These are phyloP conservation scores for Blastobotrys chiropterorum DNA, from an alignment of 805 yeast genomes.

Conservation along the genomic window DNA sequence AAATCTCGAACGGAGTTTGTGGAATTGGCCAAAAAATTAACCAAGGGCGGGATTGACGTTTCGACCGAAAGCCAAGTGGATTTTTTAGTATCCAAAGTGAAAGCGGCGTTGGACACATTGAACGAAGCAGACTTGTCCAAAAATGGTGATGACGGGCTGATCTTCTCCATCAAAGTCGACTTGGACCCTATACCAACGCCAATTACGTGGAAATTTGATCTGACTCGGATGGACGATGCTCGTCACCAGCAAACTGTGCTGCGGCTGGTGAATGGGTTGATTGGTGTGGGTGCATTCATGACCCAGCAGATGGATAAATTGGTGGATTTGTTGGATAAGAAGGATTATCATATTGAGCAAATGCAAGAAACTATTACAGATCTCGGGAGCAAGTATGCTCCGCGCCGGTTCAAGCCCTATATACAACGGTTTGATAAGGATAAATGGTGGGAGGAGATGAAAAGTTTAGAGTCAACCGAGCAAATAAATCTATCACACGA, in stretches of 20 bases:
- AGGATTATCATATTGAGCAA: conserved; percentile 15
- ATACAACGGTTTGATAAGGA: conserved; percentile 3
- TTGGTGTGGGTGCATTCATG: conserved; percentile 5
- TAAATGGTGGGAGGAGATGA: not conserved
- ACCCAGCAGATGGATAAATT: conserved; percentile 3
- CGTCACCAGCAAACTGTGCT: not conserved
- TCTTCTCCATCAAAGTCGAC: not conserved
- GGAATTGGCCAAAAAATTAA: not conserved
- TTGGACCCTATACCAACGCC: conserved; percentile 11
- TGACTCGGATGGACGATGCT: not conserved
- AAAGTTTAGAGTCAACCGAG: not conserved
- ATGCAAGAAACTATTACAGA: conserved; percentile 9
- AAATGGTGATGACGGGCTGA: not conserved
- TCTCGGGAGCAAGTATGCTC: conserved; percentile 10
- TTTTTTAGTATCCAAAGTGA: not conserved
- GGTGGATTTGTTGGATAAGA: conserved; percentile 6
- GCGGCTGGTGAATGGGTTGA: conserved; percentile 1
- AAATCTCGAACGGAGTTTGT: not conserved
- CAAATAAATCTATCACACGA: not conserved
- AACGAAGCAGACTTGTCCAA: not conserved
- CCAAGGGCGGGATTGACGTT: not conserved
- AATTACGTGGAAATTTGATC: conserved; percentile 8
- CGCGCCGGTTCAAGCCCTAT: conserved; percentile 3
- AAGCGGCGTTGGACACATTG: not conserved
- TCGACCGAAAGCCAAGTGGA: not conserved